Conservation (phyloP, 257 asterid species). For the Galeopsis tetrahit region DNA sequence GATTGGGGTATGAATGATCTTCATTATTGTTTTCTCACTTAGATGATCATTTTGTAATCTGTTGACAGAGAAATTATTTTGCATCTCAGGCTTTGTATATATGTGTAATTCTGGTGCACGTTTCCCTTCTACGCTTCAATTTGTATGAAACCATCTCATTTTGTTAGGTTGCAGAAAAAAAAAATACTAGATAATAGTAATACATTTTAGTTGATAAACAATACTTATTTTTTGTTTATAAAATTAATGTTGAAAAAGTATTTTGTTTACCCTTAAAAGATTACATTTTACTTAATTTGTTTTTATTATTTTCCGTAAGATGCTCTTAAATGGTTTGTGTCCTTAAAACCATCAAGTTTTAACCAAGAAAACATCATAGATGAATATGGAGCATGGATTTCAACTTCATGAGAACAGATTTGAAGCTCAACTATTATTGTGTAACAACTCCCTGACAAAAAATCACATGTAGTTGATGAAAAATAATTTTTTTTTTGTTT, state of each 20-base stretch:
- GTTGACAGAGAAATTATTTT: conserved; percentile 19
- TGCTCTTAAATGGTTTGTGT: neutral
- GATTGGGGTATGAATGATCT: neutral
- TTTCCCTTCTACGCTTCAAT: neutral
- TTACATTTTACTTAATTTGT: no score
- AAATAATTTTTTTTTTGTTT: no score
- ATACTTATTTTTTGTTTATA: no score
- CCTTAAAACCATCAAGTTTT: neutral
- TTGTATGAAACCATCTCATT: no score
- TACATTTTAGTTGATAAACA: no score
- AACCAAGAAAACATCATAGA: neutral
- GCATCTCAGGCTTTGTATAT: conserved; percentile 33
- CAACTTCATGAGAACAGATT: neutral
- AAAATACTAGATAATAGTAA: no score
- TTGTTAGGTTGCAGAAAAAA: no score
- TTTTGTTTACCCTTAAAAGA: no score
- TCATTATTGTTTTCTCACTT: neutral
- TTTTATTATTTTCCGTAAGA: no score
- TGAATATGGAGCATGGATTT: neutral
- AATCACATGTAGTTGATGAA: no score
- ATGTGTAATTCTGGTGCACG: conserved; percentile 25
- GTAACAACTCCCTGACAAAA: neutral
- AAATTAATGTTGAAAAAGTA: no score
- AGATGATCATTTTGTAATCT: conserved; percentile 30
- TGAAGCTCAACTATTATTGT: neutral